Conservation (phyloP, 257 asterid species). For the Primulina eburnea region DNA sequence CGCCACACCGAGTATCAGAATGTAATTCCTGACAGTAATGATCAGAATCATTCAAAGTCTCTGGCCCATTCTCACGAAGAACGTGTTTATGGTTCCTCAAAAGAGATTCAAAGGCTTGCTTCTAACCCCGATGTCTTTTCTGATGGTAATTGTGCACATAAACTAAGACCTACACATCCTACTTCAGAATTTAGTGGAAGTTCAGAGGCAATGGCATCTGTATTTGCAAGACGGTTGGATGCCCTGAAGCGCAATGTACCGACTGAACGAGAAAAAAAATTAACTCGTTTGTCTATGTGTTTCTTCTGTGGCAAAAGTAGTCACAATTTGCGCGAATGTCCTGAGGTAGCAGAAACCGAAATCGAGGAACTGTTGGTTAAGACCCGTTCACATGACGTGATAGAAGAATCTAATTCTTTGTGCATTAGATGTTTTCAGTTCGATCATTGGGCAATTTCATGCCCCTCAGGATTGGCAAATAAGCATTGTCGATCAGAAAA, state of each 20-base stretch:
- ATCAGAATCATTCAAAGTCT: constrained; percentile 23
- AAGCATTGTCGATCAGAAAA: constrained; percentile 19
- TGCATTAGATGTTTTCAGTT: constrained; percentile 64
- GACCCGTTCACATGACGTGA: constrained; percentile 32
- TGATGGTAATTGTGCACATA: constrained; percentile 27
- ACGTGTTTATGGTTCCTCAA: constrained; percentile 22
- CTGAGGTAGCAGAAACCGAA: constrained; percentile 42
- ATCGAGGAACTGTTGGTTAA: constrained; percentile 42
- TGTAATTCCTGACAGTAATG: constrained; percentile 21
- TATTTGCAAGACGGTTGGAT: constrained; percentile 64
- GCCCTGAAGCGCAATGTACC: constrained; percentile 50
- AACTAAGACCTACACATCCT: constrained; percentile 22
- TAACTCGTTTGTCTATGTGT: constrained; percentile 31
- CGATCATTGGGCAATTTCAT: constrained; percentile 67
- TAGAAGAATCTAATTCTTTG: constrained; percentile 35
- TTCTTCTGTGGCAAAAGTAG: constrained; percentile 61
- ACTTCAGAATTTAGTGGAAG: constrained; percentile 27
- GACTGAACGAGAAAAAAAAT: constrained; percentile 23
- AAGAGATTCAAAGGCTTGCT: constrained; percentile 25
- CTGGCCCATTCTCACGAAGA: constrained; percentile 19
- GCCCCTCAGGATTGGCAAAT: constrained; percentile 42
- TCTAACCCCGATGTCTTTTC: constrained; percentile 26
- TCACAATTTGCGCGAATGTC: constrained; percentile 50
- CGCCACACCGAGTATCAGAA: constrained; percentile 15
- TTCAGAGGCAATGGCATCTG: constrained; percentile 53